phyloP scores from a whole-genome alignment of 2,329 filamentous ascomycete species.

The Fusarium pseudonygamai region DNA sequence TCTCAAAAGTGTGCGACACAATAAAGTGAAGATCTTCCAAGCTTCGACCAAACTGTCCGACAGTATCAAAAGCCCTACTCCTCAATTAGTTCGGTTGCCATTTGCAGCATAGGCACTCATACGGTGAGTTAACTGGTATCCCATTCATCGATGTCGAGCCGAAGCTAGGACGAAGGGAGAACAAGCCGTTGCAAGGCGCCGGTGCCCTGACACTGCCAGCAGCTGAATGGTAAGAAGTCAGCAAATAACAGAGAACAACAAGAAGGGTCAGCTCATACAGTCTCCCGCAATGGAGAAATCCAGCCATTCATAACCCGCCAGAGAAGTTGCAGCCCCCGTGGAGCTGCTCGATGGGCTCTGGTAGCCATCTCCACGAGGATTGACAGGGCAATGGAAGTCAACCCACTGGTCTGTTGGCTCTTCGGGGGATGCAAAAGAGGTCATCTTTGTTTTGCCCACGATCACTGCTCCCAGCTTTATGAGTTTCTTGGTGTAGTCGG shows the following conservation, averaged over 20 bases:
- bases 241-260: not conserved
- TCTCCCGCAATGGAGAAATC: not conserved
- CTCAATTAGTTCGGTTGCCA: rapidly evolving
- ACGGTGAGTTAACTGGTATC: not conserved
- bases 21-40: not conserved
- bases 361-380: not conserved
- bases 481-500: not conserved
- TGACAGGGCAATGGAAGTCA: not conserved
- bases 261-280: not conserved
- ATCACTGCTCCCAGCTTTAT: rapidly evolving
- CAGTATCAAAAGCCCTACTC: not conserved
- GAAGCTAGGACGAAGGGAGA: not conserved
- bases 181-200: not conserved
- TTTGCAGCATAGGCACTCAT: not conserved
- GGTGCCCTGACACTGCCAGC: not conserved
- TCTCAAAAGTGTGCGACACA: not conserved
- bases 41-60: not conserved
- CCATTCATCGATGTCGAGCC: not conserved
- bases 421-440: rapidly evolving
- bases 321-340: rapidly evolving
- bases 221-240: not conserved
- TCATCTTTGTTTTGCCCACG: not conserved
- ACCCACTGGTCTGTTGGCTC: not conserved
- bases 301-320: not conserved
- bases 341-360: not conserved